These are phyloP conservation scores for Alnus rubra DNA, from an alignment of 306 rosid species.

Conservation along the genomic window DNA sequence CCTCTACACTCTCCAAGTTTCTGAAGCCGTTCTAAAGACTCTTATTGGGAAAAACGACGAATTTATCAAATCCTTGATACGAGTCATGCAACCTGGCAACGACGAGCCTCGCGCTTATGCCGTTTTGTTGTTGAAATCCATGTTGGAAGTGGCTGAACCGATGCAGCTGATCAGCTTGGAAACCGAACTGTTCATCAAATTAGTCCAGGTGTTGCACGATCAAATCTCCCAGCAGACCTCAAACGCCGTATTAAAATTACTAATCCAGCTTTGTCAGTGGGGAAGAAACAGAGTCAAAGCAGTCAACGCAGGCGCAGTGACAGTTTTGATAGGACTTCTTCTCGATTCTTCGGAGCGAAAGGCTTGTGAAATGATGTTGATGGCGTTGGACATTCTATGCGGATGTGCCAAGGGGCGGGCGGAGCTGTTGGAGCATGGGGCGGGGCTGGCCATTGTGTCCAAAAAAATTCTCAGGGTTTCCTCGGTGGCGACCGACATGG, in stretches of 20 bases:
- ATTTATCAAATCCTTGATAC: slow-evolving; percentile 42
- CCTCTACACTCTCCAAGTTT: slow-evolving; percentile 39
- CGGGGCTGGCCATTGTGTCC: no score
- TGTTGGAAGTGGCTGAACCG: slow-evolving; percentile 47
- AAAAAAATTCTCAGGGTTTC: no score
- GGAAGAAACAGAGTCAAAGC: slow-evolving; percentile 70
- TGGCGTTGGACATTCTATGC: slow-evolving; percentile 39
- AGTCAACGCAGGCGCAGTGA: slow-evolving; percentile 61
- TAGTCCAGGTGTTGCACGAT: slow-evolving; percentile 52
- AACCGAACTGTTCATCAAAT: slow-evolving; percentile 41
- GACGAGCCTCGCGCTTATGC: slow-evolving; percentile 77
- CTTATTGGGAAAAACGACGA: slow-evolving; percentile 32
- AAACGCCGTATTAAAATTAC: slow-evolving; percentile 47
- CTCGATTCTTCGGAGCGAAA: slow-evolving; percentile 51
- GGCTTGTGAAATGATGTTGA: slow-evolving; percentile 57
- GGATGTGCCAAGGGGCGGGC: no score
- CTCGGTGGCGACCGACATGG: no score
- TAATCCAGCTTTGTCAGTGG: slow-evolving; percentile 47
- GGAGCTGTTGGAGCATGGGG: no score
- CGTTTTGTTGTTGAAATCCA: slow-evolving; percentile 52
- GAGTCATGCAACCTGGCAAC: slow-evolving; percentile 46
- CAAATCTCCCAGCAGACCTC: slow-evolving; percentile 58
- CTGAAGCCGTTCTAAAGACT: slow-evolving; percentile 40
- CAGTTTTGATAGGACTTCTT: slow-evolving; percentile 54
- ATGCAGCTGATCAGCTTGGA: slow-evolving; percentile 15